These are phyloP conservation scores for Calonectria fujianensis DNA, from an alignment of 2,329 filamentous ascomycete species.

Conservation along the genomic window DNA sequence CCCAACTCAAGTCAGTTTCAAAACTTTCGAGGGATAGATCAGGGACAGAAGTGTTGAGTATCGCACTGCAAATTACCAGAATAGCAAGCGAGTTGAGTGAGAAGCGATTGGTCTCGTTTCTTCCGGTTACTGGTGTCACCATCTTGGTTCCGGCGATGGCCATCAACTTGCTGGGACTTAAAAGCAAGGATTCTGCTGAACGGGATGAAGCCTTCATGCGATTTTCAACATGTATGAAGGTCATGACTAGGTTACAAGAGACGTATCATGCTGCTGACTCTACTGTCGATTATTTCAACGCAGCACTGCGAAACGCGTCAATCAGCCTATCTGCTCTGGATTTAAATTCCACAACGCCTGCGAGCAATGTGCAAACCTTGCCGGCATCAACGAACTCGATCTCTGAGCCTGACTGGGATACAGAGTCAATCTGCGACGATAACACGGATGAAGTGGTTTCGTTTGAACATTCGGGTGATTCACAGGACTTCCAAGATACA, in stretches of 20 bases:
- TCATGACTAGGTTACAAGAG: constrained; percentile 3
- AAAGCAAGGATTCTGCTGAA: constrained; percentile 6
- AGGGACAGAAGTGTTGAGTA: constrained; percentile 2
- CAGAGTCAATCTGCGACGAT: not conserved
- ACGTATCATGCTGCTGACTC: constrained; percentile 15
- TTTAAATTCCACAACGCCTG: not conserved
- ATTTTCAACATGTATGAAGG: constrained; percentile 8
- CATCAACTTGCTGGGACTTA: constrained; percentile 11
- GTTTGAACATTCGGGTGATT: not conserved
- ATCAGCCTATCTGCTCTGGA: constrained; percentile 2
- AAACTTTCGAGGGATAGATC: constrained; percentile 3
- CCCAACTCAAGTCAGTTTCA: not conserved
- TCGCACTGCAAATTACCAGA: constrained; percentile 1
- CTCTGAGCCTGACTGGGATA: not conserved
- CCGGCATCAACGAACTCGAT: not conserved
- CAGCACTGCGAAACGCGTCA: not conserved
- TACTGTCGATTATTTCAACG: constrained; percentile 16
- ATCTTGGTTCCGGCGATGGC: constrained; percentile 16
- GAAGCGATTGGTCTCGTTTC: constrained; percentile 16
- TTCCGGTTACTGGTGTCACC: constrained; percentile 10
- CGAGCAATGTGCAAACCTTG: not conserved
- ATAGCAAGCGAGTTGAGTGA: constrained; percentile 15
- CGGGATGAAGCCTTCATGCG: constrained; percentile 8
- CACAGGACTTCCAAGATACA: constrained; percentile 9
- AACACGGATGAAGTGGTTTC: not conserved